A percentile compares a stretch with the other conserved stretches of the same genome.
phyloP scores from a whole-genome alignment of 2,329 filamentous ascomycete genomes.

The Myriosclerotinia scirpicola region DNA sequence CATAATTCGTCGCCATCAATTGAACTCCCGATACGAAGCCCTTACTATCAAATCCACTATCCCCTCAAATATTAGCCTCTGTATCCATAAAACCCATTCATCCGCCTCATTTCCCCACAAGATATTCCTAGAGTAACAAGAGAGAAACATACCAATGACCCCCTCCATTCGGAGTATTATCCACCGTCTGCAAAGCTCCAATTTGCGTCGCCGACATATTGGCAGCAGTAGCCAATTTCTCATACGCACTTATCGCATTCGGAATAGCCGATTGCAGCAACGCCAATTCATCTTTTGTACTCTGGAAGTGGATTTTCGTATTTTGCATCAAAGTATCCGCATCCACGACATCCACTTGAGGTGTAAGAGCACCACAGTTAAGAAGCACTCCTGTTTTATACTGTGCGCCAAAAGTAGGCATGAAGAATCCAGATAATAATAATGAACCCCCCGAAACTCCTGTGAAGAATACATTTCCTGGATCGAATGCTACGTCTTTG shows the following conservation, averaged over 20 bases:
- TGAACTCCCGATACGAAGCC: slow-evolving; percentile 57
- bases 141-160: slow-evolving; percentile 48
- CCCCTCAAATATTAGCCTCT: not conserved
- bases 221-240: slow-evolving; percentile 47
- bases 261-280: slow-evolving; percentile 51
- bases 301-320: slow-evolving; percentile 58
- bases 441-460: slow-evolving; percentile 57
- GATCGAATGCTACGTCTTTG: slow-evolving; percentile 54
- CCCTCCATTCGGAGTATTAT: slow-evolving; percentile 55
- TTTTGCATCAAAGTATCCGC: slow-evolving; percentile 45
- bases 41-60: slow-evolving; percentile 53
- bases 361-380: slow-evolving; percentile 55
- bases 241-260: slow-evolving; percentile 51
- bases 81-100: no score
- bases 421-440: slow-evolving; percentile 56
- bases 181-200: slow-evolving; percentile 55
- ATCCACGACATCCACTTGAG: slow-evolving; percentile 53
- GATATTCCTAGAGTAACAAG: not conserved
- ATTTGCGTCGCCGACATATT: slow-evolving; percentile 49
- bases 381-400: slow-evolving; percentile 51
- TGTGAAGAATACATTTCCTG: slow-evolving; percentile 55
- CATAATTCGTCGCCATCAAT: slow-evolving; percentile 54
- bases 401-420: slow-evolving; percentile 48
- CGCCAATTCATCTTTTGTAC: slow-evolving; percentile 52
- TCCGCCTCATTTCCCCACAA: no score